Evolutionary conservation across 148 eudicot genomes (phyloP).

Genomic region (Rhododendron vialii): DNA sequence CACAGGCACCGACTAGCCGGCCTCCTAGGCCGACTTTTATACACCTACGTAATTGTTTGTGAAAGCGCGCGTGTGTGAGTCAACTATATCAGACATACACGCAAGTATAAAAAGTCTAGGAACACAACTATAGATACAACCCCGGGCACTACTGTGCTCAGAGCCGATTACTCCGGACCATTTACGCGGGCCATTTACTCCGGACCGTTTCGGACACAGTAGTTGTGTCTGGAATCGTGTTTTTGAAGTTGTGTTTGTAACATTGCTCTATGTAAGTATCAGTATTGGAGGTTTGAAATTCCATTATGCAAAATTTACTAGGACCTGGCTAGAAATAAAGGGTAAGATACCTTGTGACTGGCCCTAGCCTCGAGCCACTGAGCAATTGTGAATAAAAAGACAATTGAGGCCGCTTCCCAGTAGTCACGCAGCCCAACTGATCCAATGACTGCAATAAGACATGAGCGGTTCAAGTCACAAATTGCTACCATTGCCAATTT

Average conservation of each 20-base stretch:
- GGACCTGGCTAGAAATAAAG: neutral
- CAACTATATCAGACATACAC: too few relatives aligned
- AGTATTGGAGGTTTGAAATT: neutral
- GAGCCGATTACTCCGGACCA: too few relatives aligned
- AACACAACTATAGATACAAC: too few relatives aligned
- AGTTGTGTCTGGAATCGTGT: neutral
- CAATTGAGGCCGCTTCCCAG: constrained; percentile 81
- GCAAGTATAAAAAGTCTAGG: too few relatives aligned
- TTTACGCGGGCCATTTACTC: too few relatives aligned
- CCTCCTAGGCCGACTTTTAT: too few relatives aligned
- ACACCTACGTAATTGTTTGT: neutral
- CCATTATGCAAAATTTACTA: neutral
- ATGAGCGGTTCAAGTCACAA: neutral
- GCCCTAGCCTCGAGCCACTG: constrained; percentile 94
- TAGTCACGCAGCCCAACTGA: constrained; percentile 64
- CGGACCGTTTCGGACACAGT: too few relatives aligned
- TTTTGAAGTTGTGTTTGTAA: neutral
- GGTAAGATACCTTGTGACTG: constrained; percentile 53
- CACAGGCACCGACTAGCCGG: too few relatives aligned
- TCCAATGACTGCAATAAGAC: constrained; percentile 48
- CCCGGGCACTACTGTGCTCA: too few relatives aligned
- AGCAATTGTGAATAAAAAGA: constrained; percentile 78
- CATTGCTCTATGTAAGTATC: neutral
- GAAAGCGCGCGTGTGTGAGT: neutral
- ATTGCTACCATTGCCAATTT: neutral